Percentiles rank a stretch among this genome's conserved stretches.
Conservation (phyloP, 768 basidiomycete genomes). For the Dictyophora rubrovolvata region DNA sequence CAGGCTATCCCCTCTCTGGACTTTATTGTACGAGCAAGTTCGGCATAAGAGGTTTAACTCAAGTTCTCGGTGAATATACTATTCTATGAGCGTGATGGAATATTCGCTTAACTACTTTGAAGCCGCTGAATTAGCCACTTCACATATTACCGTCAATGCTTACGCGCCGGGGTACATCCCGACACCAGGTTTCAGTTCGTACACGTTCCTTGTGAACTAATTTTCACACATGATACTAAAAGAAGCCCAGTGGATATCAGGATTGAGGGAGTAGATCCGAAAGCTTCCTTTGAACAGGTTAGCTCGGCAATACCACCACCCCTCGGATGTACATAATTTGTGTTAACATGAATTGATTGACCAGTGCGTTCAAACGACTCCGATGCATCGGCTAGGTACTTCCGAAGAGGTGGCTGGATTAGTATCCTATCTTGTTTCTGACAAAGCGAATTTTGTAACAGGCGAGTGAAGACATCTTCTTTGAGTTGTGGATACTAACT, state of each 20-base stretch:
- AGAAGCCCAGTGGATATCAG: no score
- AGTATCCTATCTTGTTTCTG: conserved; percentile 3
- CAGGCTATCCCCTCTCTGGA: not conserved
- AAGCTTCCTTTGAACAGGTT: no score
- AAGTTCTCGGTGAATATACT: conserved; percentile 8
- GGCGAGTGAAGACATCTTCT: not conserved
- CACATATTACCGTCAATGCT: conserved; percentile 25
- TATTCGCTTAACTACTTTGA: no score
- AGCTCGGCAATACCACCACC: no score
- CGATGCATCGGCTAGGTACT: not conserved
- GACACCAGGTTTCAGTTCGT: not conserved
- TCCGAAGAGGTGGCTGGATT: not conserved
- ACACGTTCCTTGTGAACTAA: no score
- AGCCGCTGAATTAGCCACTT: conserved; percentile 24
- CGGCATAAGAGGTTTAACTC: conserved; percentile 22
- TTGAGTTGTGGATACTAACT: no score
- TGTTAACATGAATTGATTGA: not conserved
- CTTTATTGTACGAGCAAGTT: conserved; percentile 24
- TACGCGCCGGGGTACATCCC: conserved; percentile 20
- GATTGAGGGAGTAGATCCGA: no score
- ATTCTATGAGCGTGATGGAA: not conserved
- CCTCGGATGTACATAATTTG: no score
- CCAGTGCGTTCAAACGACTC: not conserved
- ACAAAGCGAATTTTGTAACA: conserved; percentile 2
- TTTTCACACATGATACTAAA: no score